phyloP scores from a whole-genome alignment of 1,139 yeast genomes.

The Pichia sp. region DNA sequence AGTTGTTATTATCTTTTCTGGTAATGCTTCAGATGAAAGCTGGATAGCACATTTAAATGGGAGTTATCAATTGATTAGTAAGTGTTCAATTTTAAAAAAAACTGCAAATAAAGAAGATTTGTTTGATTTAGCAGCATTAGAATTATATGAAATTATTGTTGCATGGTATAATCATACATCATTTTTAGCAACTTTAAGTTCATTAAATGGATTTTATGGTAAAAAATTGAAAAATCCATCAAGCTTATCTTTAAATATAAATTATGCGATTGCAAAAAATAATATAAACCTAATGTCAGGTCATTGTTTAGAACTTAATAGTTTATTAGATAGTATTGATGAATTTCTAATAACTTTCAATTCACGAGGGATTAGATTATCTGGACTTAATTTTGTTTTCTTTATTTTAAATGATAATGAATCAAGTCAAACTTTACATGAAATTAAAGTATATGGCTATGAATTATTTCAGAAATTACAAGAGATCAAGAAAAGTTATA shows the following conservation, averaged over 20 bases:
- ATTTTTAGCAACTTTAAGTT: conserved; percentile 11
- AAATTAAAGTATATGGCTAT: conserved; percentile 9
- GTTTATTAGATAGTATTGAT: conserved; percentile 6
- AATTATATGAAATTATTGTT: conserved; percentile 11
- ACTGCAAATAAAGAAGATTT: neutral
- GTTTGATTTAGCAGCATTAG: conserved; percentile 11
- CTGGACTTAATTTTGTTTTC: conserved; percentile 14
- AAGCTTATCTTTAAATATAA: neutral
- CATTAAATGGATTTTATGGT: conserved; percentile 12
- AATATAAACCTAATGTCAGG: conserved; percentile 15
- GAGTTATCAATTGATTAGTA: conserved; percentile 13
- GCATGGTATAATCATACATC: conserved; percentile 18
- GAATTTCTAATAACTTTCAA: conserved; percentile 2
- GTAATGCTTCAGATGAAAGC: conserved; percentile 14
- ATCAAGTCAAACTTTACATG: neutral
- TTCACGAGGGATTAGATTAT: conserved; percentile 10
- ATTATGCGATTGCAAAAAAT: conserved; percentile 11
- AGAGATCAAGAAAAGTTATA: neutral
- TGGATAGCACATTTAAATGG: conserved; percentile 20
- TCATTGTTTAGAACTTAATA: conserved; percentile 5
- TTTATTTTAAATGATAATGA: conserved; percentile 6
- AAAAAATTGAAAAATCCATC: neutral
- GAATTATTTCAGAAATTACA: conserved; percentile 5
- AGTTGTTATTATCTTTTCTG: conserved; percentile 16
- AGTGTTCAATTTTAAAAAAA: conserved; percentile 4